Percentiles rank a stretch among this genome's conserved stretches.
Conservation (phyloP, 2,329 filamentous ascomycete genomes). For the Venturia oleaginea region DNA sequence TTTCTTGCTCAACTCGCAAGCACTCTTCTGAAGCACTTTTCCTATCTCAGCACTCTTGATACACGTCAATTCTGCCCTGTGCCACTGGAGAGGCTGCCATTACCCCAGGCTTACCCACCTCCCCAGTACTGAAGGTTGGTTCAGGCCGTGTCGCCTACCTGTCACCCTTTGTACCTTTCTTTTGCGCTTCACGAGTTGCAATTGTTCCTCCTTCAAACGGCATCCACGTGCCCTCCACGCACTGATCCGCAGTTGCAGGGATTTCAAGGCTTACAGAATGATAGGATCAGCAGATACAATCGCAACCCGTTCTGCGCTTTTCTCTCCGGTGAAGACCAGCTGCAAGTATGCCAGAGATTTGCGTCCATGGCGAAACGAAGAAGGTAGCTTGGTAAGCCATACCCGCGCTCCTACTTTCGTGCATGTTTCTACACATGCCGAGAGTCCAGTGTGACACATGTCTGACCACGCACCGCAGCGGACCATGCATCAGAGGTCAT, state of each 20-base stretch:
- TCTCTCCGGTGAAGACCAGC: not conserved
- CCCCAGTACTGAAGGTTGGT: not conserved
- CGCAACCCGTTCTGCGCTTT: not conserved
- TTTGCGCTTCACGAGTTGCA: not conserved
- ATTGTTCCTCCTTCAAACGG: not conserved
- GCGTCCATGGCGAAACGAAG: slow-evolving; percentile 60
- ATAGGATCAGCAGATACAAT: not conserved
- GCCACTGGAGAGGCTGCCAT: not conserved
- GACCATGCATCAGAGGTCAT: slow-evolving; percentile 67
- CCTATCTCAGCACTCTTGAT: slow-evolving; percentile 9
- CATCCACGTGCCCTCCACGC: not conserved
- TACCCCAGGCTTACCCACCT: not conserved
- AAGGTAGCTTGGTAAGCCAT: slow-evolving; percentile 64
- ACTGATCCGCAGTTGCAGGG: slow-evolving; percentile 1
- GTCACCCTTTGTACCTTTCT: not conserved
- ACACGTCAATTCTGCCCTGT: slow-evolving; percentile 1
- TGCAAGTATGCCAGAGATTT: slow-evolving; percentile 49
- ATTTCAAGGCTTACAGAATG: slow-evolving; percentile 11
- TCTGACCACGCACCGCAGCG: slow-evolving; percentile 35
- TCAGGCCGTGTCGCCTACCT: not conserved
- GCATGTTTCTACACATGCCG: not conserved
- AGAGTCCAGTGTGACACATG: not conserved
- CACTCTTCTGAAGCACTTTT: slow-evolving; percentile 10
- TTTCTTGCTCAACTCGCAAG: slow-evolving; percentile 10
- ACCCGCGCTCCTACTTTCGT: too few species aligned